Conservation (phyloP, 2,329 filamentous ascomycete species). For the Penicillium sp. region DNA sequence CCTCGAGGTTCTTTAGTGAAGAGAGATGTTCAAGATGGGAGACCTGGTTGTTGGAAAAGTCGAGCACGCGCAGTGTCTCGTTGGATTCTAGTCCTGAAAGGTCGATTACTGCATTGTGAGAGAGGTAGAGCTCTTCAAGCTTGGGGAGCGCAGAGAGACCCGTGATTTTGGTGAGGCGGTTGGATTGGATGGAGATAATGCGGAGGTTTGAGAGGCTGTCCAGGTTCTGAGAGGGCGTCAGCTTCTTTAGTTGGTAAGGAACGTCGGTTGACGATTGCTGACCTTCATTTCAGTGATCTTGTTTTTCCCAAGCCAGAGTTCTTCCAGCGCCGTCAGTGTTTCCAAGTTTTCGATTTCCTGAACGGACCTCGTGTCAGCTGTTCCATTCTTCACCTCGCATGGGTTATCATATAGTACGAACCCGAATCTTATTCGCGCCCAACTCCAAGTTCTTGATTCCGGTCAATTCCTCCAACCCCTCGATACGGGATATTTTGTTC, state of each 20-base stretch:
- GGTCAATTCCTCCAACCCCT: slow-evolving; percentile 72
- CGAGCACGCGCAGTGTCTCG: slow-evolving; percentile 69
- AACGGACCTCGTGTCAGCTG: slow-evolving; percentile 6
- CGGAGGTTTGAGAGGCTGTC: slow-evolving; percentile 73
- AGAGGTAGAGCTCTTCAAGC: slow-evolving; percentile 92
- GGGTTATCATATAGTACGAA: slow-evolving; percentile 25
- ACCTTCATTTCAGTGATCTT: slow-evolving; percentile 82
- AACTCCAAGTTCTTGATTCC: slow-evolving; percentile 82
- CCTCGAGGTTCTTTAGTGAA: slow-evolving; percentile 70
- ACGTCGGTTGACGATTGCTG: neutral
- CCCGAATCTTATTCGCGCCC: slow-evolving; percentile 83
- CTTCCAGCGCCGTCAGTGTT: slow-evolving; percentile 70
- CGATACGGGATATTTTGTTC: slow-evolving; percentile 88
- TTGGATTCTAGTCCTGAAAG: slow-evolving; percentile 70
- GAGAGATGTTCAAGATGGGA: slow-evolving; percentile 69
- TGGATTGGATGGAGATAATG: slow-evolving; percentile 92
- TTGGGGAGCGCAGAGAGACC: slow-evolving; percentile 71
- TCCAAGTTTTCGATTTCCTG: slow-evolving; percentile 81
- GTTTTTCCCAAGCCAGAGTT: slow-evolving; percentile 95
- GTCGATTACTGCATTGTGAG: slow-evolving; percentile 82
- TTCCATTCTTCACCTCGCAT: neutral
- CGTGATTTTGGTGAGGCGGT: slow-evolving; percentile 76
- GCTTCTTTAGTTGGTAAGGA: neutral
- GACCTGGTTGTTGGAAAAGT: slow-evolving; percentile 87
- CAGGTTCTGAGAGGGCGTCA: slow-evolving; percentile 53